Evolutionary conservation across 345 rosid genomes (phyloP), one percentile per base, ranked within the genome.

Genomic region (Brassica napus): DNA sequence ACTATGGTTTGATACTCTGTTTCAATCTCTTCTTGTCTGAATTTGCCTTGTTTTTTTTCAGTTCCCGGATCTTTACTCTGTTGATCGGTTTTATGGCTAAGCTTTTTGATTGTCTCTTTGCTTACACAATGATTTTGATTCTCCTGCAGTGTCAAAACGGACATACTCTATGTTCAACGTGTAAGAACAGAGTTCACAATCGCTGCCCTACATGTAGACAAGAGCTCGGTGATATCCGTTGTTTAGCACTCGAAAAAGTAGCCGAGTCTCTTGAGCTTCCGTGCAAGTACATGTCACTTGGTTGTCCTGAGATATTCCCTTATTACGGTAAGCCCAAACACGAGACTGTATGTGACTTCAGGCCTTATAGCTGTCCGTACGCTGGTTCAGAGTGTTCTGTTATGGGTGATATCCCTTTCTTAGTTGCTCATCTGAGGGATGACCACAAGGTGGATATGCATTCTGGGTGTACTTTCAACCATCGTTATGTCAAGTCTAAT

Each of bases 371-470:
- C 74, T 94, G 98, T 84, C 98, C 97, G 0, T 92, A 94, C 73
- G 95, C 98, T 55, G 98, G 98, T 34, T 92, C 98, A 8, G 97
- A 94, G 81, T 94, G 98, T 77, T 81, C 91, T 65, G 85, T 87
- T 55, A 82, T 75, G 16, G 98, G 98, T 18, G 97, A 91, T 86
- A 92, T 92, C 54, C 91, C 97, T 12, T 91, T 84, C 86, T 87
- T 94, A 61, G 97, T 94, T 81, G 74, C 95, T 83, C 97, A 94
- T 83, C 81, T 94, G 79, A 86, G 97, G 79, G 97, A 94, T 78
- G 97, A 92, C 67, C 98, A 94, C 86, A 94, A 94, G 72, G 97
- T 94, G 72, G 98, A 94, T 84, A 94, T 94, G 97, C 97, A 92
- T 82, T 89, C 97, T 35, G 98, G 97, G 3, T 91, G 94, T 83